Conservation (phyloP, 495 filamentous ascomycete species). For the Neurospora sp. region DNA sequence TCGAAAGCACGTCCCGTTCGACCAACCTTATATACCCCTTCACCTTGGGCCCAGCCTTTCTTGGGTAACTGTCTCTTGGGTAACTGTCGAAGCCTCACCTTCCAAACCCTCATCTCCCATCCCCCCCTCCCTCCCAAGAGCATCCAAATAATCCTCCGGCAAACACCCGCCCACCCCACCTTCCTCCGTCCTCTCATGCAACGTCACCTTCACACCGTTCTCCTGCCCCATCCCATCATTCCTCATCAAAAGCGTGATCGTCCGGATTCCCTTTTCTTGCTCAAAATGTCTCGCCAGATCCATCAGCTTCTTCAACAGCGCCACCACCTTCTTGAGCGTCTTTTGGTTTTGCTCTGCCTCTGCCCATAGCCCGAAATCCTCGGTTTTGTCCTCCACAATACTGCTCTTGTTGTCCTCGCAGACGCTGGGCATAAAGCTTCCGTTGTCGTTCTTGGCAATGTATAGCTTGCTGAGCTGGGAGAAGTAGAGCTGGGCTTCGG, state of each 20-base stretch:
- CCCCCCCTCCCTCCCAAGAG: not conserved
- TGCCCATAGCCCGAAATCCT: not conserved
- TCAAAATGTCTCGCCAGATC: not conserved
- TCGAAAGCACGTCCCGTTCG: not conserved
- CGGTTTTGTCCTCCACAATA: not conserved
- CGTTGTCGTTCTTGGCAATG: conserved; percentile 4
- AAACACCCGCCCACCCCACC: conserved; percentile 1
- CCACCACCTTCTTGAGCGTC: not conserved
- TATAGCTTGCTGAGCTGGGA: conserved; percentile 6
- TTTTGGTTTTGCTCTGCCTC: not conserved
- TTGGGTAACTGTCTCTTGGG: too few species aligned
- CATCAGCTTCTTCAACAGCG: conserved; percentile 5
- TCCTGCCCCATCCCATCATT: conserved; percentile 6
- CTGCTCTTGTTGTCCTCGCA: not conserved
- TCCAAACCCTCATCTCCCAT: not conserved
- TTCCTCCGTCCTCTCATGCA: conserved; percentile 4
- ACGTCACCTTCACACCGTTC: not conserved
- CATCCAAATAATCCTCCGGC: not conserved
- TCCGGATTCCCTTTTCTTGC: not conserved
- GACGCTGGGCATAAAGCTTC: conserved; percentile 3
- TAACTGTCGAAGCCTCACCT: not conserved
- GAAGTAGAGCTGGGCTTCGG: conserved; percentile 18
- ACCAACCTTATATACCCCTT: not conserved
- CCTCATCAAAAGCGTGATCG: not conserved
- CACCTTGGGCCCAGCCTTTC: not conserved